Evolutionary conservation across 106 monocot genomes (phyloP).

Genomic region (Acorus calamus): DNA sequence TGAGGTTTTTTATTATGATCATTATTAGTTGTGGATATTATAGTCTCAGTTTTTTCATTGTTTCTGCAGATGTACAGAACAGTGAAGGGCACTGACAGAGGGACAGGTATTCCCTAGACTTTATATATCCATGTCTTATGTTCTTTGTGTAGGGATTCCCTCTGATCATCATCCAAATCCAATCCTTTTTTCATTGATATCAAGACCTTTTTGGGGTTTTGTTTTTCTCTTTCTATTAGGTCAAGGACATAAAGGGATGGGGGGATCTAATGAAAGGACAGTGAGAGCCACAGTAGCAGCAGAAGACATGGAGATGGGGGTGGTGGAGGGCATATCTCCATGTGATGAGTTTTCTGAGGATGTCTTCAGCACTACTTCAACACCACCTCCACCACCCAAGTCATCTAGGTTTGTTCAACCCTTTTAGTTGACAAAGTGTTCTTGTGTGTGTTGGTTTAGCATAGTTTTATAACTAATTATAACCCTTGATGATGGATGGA

Average conservation of each 20-base stretch:
- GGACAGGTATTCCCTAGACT: slow-evolving; percentile 13
- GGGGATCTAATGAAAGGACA: slow-evolving; percentile 18
- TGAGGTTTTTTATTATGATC: slow-evolving; percentile 1
- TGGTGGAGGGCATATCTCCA: background rate
- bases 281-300: background rate
- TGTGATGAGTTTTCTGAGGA: background rate
- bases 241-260: slow-evolving; percentile 29
- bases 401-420: slow-evolving; percentile 22
- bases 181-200: background rate
- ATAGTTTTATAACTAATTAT: too few relatives aligned
- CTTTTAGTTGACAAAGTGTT: background rate
- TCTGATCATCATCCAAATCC: too few relatives aligned
- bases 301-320: slow-evolving; percentile 13
- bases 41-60: background rate
- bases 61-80: slow-evolving; percentile 82
- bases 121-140: slow-evolving; percentile 1
- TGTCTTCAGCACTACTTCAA: slow-evolving; percentile 13
- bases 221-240: slow-evolving; percentile 13
- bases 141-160: background rate
- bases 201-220: background rate
- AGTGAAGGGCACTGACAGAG: slow-evolving; percentile 68
- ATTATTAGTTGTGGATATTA: background rate
- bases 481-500: too few relatives aligned
- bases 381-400: slow-evolving; percentile 15
- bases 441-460: background rate